These are phyloP conservation scores for Rhynchosporium secalis DNA, from an alignment of 2,329 filamentous ascomycete genomes.

Conservation along the genomic window DNA sequence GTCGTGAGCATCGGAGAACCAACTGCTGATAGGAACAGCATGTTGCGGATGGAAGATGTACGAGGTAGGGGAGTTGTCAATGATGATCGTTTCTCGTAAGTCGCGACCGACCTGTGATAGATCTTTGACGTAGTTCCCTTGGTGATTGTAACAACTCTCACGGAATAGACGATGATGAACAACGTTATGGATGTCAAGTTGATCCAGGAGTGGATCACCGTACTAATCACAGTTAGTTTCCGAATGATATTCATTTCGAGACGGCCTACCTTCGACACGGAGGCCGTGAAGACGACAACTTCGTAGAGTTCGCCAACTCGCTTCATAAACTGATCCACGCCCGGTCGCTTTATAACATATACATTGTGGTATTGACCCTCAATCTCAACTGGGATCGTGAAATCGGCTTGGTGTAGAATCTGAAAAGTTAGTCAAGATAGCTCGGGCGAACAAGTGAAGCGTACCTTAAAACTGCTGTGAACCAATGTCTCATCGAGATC, in stretches of 20 bases:
- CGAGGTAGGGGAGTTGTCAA: conserved; percentile 97
- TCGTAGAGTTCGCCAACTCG: conserved; percentile 96
- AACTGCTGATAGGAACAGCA: conserved; percentile 98
- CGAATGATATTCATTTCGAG: not conserved
- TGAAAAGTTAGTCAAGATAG: conserved; percentile 42
- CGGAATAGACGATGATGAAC: conserved; percentile 95
- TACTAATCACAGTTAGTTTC: conserved; percentile 58
- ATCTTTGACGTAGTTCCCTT: conserved; percentile 99
- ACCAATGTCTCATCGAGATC: conserved; percentile 96
- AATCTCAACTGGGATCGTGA: conserved; percentile 98
- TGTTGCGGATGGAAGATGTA: conserved; percentile 99
- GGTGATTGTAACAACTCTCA: conserved; percentile 98
- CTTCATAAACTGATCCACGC: conserved; percentile 99
- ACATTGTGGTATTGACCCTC: conserved; percentile 99
- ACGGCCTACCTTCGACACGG: conserved; percentile 81
- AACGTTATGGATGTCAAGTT: conserved; percentile 95
- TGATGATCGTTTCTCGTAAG: conserved; percentile 97
- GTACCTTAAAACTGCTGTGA: conserved; percentile 97
- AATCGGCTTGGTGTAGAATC: conserved; percentile 97
- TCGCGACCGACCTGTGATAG: conserved; percentile 95
- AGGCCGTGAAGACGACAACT: conserved; percentile 97
- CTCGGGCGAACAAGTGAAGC: conserved; percentile 26
- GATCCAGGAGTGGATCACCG: conserved; percentile 91
- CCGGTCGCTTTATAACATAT: conserved; percentile 98
- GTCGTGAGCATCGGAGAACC: conserved; percentile 99